These are phyloP conservation scores for Ramichloridium luteum DNA, from an alignment of 2,329 filamentous ascomycete species.

Conservation along the genomic window DNA sequence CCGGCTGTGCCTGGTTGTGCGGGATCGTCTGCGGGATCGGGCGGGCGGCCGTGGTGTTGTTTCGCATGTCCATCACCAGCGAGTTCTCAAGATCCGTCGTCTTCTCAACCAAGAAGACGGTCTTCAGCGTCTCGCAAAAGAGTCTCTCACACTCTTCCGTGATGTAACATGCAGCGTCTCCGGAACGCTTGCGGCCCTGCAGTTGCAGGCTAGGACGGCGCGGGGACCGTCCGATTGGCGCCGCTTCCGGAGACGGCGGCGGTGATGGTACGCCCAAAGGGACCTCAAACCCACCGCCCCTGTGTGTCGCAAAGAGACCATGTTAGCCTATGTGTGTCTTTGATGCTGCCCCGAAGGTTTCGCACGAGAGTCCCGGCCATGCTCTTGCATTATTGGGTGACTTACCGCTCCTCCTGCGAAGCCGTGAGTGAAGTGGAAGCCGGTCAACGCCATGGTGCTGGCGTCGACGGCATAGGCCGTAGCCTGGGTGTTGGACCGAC, in stretches of 20 bases:
- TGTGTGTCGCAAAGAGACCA: no score
- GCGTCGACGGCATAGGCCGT: slow-evolving; percentile 78
- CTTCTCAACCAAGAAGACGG: slow-evolving; percentile 95
- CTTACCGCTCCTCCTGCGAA: slow-evolving; percentile 46
- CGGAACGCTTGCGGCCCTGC: slow-evolving; percentile 35
- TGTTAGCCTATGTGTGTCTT: no score
- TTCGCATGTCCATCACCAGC: slow-evolving; percentile 67
- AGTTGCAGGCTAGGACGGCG: slow-evolving; percentile 14
- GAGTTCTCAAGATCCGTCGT: slow-evolving; percentile 63
- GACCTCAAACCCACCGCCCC: slow-evolving; percentile 94
- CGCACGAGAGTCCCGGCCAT: no score
- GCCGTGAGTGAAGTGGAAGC: slow-evolving; percentile 94
- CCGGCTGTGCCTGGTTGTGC: neutral
- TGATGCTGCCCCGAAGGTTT: no score
- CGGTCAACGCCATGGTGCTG: slow-evolving; percentile 56
- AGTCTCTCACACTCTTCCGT: slow-evolving; percentile 99
- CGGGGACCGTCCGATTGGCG: slow-evolving; percentile 8
- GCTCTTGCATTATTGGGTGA: slow-evolving; percentile 5
- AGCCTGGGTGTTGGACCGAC: slow-evolving; percentile 67
- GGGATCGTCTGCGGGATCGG: slow-evolving; percentile 14
- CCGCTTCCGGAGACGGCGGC: slow-evolving; percentile 59
- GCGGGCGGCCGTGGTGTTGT: slow-evolving; percentile 20
- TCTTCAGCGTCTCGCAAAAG: slow-evolving; percentile 92
- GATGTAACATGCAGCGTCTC: slow-evolving; percentile 92
- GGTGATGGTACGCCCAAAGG: slow-evolving; percentile 71